Evolutionary conservation across 2,329 filamentous ascomycete genomes (phyloP).

Genomic region (Colletotrichum sp.): DNA sequence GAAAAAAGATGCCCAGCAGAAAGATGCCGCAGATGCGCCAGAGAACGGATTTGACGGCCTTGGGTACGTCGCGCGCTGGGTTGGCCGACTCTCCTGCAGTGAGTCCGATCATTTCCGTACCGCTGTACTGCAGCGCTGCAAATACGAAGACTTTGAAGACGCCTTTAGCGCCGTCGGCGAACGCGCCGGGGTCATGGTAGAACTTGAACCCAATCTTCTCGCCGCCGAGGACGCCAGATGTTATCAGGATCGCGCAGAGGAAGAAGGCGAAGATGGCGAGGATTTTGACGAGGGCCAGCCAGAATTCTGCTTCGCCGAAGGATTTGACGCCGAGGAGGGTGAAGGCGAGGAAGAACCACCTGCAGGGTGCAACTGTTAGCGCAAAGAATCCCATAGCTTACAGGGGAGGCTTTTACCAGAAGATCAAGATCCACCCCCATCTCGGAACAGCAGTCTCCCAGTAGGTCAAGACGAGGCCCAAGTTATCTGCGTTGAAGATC

Average conservation of each 20-base stretch:
- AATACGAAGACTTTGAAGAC: constrained; percentile 26
- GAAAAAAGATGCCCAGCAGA: constrained; percentile 54
- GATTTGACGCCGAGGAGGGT: constrained; percentile 30
- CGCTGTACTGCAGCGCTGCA: constrained; percentile 25
- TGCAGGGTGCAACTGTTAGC: constrained; percentile 32
- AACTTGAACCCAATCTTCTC: constrained; percentile 24
- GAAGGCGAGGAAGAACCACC: constrained; percentile 51
- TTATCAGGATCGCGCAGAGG: constrained; percentile 57
- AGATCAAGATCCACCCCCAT: constrained; percentile 67
- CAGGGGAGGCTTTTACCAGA: constrained; percentile 50
- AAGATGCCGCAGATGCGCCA: constrained; percentile 42
- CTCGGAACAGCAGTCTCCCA: constrained; percentile 68
- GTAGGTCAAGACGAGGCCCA: constrained; percentile 66
- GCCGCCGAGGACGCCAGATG: constrained; percentile 23
- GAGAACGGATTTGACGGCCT: constrained; percentile 26
- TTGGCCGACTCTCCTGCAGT: constrained; percentile 36
- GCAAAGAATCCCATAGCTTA: constrained; percentile 40
- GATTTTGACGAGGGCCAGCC: constrained; percentile 59
- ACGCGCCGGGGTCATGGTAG: constrained; percentile 17
- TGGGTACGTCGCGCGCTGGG: constrained; percentile 46
- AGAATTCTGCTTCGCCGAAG: constrained; percentile 64
- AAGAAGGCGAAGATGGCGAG: constrained; percentile 65
- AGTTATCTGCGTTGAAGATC: constrained; percentile 42
- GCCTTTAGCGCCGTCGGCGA: constrained; percentile 26
- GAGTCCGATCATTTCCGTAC: constrained; percentile 24